phyloP scores from a whole-genome alignment of 495 filamentous ascomycete species.

The Aspergillus ellipticus region DNA sequence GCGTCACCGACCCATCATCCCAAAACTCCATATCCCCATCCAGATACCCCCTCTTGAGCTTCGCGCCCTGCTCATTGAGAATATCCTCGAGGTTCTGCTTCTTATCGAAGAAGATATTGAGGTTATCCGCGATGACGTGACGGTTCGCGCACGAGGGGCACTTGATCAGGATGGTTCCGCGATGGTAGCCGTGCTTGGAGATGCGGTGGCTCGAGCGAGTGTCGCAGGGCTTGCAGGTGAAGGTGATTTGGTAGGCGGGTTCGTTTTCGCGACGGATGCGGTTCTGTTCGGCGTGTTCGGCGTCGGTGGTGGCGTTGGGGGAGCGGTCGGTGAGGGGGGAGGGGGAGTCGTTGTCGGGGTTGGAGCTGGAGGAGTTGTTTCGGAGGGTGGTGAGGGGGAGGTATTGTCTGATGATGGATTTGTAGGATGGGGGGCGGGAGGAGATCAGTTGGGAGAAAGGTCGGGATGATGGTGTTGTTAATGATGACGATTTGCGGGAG shows the following conservation, averaged over 20 bases:
- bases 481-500: too few species aligned
- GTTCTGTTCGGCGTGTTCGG: conserved; percentile 30
- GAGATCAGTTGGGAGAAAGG: conserved; percentile 19
- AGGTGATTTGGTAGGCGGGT: conserved; percentile 77
- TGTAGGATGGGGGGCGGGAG: conserved; percentile 3
- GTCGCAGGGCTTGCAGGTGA: conserved; percentile 87
- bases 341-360: conserved; percentile 11
- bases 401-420: neutral
- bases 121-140: conserved; percentile 89
- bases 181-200: conserved; percentile 90
- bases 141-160: conserved; percentile 80
- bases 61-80: conserved; percentile 29
- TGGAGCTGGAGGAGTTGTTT: conserved; percentile 29
- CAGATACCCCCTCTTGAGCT: conserved; percentile 29
- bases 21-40: conserved; percentile 66
- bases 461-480: conserved; percentile 15
- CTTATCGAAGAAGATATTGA: conserved; percentile 50
- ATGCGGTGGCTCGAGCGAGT: conserved; percentile 71
- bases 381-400: conserved; percentile 17
- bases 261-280: conserved; percentile 41
- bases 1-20: conserved; percentile 53
- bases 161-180: conserved; percentile 79
- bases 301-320: conserved; percentile 22
- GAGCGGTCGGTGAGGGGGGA: conserved; percentile 29
- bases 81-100: conserved; percentile 37